phyloP scores from a whole-genome alignment of 108 stramenopile species.

The Cylindrotheca fusiformis region DNA sequence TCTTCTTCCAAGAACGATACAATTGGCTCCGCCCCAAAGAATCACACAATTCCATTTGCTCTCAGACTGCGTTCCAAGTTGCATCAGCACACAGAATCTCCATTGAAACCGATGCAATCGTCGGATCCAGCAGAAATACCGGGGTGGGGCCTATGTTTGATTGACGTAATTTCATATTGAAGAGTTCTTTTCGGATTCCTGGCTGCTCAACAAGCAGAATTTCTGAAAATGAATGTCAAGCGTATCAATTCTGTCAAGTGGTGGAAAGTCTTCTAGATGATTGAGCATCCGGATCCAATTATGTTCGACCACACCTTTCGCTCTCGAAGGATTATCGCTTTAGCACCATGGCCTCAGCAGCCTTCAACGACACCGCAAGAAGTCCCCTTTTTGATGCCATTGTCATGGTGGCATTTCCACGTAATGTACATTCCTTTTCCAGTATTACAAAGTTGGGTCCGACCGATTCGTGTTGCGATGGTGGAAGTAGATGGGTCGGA shows the following conservation, averaged over 20 bases:
- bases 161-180: not conserved
- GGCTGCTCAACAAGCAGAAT: not conserved
- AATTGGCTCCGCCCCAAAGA: too few species aligned
- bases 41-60: too few species aligned
- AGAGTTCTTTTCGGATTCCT: conserved; percentile 1
- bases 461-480: not conserved
- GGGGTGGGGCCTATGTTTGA: not conserved
- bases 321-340: not conserved
- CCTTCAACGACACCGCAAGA: not conserved
- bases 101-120: not conserved
- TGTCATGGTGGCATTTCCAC: not conserved
- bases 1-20: too few species aligned
- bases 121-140: not conserved
- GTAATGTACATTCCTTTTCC: not conserved
- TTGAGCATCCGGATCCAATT: not conserved
- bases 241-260: not conserved
- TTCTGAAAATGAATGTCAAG: not conserved
- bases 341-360: not conserved
- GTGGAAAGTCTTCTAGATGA: not conserved
- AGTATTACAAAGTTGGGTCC: not conserved
- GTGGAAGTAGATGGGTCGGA: not conserved
- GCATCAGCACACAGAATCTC: not conserved
- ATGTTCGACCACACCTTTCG: not conserved
- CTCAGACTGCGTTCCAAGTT: not conserved
- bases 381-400: not conserved